phyloP scores from a whole-genome alignment of 257 asterid species.

The Primulina tabacum region DNA sequence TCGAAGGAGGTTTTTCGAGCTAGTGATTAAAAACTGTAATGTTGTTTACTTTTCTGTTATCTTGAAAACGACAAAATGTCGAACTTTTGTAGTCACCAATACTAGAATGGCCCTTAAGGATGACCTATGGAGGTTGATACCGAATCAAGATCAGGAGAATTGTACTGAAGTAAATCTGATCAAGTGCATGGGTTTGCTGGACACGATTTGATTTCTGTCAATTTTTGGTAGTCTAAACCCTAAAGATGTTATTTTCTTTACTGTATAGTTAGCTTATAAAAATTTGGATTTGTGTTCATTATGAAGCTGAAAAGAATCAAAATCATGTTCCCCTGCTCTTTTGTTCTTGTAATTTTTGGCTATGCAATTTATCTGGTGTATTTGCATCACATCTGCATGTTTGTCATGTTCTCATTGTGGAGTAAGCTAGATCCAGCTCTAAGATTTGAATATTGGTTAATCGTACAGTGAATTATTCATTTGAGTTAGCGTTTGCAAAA shows the following conservation, averaged over 20 bases:
- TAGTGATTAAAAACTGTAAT: not conserved
- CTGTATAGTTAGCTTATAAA: not conserved
- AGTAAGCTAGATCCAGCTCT: constrained; percentile 3
- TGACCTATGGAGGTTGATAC: constrained; percentile 1
- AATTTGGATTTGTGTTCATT: not conserved
- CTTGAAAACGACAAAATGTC: not conserved
- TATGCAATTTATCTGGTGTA: not conserved
- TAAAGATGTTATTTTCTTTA: constrained; percentile 2
- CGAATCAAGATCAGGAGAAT: not conserved
- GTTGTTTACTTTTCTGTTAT: constrained; percentile 6
- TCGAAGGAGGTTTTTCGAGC: not conserved
- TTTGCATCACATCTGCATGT: not conserved
- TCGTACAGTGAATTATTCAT: not conserved
- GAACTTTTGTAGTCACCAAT: not conserved
- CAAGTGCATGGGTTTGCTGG: not conserved
- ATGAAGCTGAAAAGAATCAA: not conserved
- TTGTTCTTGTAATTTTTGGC: not conserved
- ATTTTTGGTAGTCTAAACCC: not conserved
- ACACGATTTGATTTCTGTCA: not conserved
- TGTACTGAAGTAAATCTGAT: not conserved
- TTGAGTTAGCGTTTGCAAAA: not conserved
- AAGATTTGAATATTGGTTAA: constrained; percentile 6
- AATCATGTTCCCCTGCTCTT: not conserved
- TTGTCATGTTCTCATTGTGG: not conserved
- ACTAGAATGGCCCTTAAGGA: not conserved